A percentile compares a stretch with the other conserved stretches of the same genome.
phyloP scores from a whole-genome alignment of 306 rosid genomes.

The Coriaria nepalensis region DNA sequence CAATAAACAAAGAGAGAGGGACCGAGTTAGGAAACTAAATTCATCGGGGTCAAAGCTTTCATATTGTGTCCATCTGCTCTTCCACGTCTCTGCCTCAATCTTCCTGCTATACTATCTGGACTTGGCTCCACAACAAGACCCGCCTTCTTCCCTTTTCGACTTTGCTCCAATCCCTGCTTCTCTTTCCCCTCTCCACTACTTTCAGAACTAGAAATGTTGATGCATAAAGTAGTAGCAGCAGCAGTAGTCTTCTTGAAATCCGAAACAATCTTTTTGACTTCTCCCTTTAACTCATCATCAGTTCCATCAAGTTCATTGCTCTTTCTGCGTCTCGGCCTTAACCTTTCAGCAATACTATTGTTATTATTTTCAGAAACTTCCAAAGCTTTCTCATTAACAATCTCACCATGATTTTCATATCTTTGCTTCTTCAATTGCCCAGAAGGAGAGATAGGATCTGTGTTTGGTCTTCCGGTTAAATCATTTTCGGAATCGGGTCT shows the following conservation, averaged over 20 bases:
- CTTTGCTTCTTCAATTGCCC: neutral
- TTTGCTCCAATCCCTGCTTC: neutral
- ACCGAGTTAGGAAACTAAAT: too few species aligned
- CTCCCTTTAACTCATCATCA: constrained; percentile 1
- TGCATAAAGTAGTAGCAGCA: too few species aligned
- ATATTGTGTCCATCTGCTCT: neutral
- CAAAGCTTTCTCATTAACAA: too few species aligned
- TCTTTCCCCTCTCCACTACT: neutral
- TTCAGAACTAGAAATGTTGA: neutral
- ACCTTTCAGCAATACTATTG: constrained; percentile 6
- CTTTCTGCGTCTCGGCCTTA: constrained; percentile 9
- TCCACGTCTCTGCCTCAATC: constrained; percentile 39
- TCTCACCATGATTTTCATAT: too few species aligned
- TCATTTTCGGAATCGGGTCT: constrained; percentile 4
- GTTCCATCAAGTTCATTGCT: neutral
- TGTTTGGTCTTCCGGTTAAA: neutral
- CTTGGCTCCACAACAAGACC: constrained; percentile 14
- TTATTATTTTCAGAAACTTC: too few species aligned
- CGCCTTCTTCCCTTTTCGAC: constrained; percentile 12
- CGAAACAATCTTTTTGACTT: too few species aligned
- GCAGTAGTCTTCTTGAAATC: too few species aligned
- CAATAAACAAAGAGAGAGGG: too few species aligned
- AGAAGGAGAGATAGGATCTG: too few species aligned
- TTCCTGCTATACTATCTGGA: constrained; percentile 23
- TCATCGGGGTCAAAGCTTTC: neutral